Base-by-base conservation (phyloP, 306 rosid genomes). In the Sesbania bispinosa region DNA sequence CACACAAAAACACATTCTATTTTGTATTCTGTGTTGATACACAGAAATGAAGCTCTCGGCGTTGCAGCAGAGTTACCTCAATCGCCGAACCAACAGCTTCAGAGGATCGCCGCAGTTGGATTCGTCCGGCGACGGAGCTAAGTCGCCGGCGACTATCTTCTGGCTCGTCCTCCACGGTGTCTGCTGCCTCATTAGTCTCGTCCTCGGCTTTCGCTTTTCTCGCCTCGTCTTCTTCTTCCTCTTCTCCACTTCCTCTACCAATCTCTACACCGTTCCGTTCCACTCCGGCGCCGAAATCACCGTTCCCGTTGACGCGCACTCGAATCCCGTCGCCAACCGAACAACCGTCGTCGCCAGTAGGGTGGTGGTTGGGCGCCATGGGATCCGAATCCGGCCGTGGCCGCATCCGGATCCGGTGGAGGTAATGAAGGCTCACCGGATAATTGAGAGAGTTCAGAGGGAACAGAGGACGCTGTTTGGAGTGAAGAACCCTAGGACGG, bases 331-430 rank as follows among this genome's bases (percentile, higher is more conserved):
- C 1, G 4, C 61, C 5, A 89, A 89, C 76, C 52, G 71, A 32
- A 88, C 86, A n/a, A 7, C 77, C 0, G 6, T 54, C 33, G 38
- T 69, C 6, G 69, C 75, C 29, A 89, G 99, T 74, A 83, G 99
- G 19, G 99, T 95, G 5, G 88, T 95, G 16, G 99, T 95, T 13
- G 99, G 99, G 14, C 81, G 99, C 59, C 99, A 95, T 53, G 99
- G 99, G 89, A 95, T 95, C 93, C 97, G 99, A 75, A 86, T 95
- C 82, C 84, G 97, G 67, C 92, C 99, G 13, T 95, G 97, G 99
- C 99, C 99, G 5, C 99, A 95, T 71, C 99, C 99, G 78, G 86
- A 92, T 84, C 96, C 96, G 29, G 85, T 60, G 29, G 99, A 95
- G 77, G 92, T 92, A 13, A 95, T 95, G 99, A 85, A 88, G 85